Evolutionary conservation across 176 grass and related monocot species (phyloP).

Genomic region (Musa beccarii): DNA sequence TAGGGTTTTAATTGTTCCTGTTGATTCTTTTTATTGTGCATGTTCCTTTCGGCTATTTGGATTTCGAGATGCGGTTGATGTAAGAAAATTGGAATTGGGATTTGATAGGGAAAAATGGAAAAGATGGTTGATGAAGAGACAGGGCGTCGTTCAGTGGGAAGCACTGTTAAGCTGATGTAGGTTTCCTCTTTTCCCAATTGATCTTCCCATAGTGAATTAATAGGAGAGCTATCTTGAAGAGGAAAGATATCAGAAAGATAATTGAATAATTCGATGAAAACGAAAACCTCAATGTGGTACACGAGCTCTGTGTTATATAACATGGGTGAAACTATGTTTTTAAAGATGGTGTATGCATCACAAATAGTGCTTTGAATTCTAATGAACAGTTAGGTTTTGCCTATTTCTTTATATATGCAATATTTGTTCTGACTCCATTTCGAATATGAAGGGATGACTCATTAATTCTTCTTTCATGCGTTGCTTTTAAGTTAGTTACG

Average conservation of each 20-base stretch:
- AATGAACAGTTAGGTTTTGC: too few relatives aligned
- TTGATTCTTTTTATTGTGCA: neutral
- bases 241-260: neutral
- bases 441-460: too few relatives aligned
- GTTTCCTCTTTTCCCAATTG: slow-evolving; percentile 23
- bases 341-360: too few relatives aligned
- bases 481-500: too few relatives aligned
- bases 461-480: too few relatives aligned
- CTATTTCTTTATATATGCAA: too few relatives aligned
- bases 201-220: neutral
- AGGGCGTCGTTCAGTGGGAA: slow-evolving; percentile 3
- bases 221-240: neutral
- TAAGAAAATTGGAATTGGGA: slow-evolving; percentile 15
- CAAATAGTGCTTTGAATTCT: too few relatives aligned
- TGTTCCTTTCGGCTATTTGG: neutral
- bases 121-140: slow-evolving; percentile 37
- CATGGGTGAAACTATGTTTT: neutral
- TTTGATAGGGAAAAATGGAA: slow-evolving; percentile 26
- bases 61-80: slow-evolving; percentile 7
- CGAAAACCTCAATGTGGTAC: too few relatives aligned
- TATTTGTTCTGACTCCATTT: too few relatives aligned
- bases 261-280: too few relatives aligned
- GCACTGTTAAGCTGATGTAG: slow-evolving; percentile 23
- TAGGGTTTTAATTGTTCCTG: neutral
- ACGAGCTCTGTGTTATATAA: neutral